Evolutionary conservation across 345 rosid genomes (phyloP).

Genomic region (Rhodomyrtus tomentosa): DNA sequence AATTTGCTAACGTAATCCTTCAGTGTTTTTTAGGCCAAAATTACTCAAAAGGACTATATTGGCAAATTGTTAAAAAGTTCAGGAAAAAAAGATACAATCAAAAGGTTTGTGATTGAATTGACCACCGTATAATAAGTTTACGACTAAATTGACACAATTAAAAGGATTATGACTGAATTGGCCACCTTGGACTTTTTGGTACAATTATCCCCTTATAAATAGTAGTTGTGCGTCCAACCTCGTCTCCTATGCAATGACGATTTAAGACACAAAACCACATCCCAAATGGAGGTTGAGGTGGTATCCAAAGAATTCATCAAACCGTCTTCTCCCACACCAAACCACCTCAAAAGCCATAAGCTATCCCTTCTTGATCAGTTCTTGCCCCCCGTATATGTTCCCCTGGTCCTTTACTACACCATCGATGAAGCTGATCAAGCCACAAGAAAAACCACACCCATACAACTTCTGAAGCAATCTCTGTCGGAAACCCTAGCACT

Average conservation of each 20-base stretch:
- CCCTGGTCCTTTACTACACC: constrained; percentile 20
- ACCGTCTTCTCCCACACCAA: constrained; percentile 29
- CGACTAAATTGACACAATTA: no score
- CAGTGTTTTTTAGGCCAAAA: not conserved
- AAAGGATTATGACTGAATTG: no score
- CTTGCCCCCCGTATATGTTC: constrained; percentile 8
- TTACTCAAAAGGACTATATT: fast-evolving
- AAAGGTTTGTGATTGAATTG: not conserved
- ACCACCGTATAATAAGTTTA: no score
- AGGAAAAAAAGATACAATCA: fast-evolving
- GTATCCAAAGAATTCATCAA: constrained; percentile 16
- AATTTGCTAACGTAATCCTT: no score
- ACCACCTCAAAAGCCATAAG: constrained; percentile 14
- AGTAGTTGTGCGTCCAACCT: no score
- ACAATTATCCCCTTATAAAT: not conserved
- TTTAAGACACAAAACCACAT: not conserved
- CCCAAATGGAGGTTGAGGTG: constrained; percentile 21
- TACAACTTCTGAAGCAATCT: constrained; percentile 11
- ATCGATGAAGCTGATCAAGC: not conserved
- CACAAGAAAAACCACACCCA: not conserved
- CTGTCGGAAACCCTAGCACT: constrained; percentile 16
- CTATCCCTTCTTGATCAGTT: constrained; percentile 34
- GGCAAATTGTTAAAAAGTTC: not conserved
- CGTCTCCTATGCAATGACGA: no score
- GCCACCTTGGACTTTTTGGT: no score